phyloP scores from a whole-genome alignment of 2,329 filamentous ascomycete species.

The Colletotrichum sp. region DNA sequence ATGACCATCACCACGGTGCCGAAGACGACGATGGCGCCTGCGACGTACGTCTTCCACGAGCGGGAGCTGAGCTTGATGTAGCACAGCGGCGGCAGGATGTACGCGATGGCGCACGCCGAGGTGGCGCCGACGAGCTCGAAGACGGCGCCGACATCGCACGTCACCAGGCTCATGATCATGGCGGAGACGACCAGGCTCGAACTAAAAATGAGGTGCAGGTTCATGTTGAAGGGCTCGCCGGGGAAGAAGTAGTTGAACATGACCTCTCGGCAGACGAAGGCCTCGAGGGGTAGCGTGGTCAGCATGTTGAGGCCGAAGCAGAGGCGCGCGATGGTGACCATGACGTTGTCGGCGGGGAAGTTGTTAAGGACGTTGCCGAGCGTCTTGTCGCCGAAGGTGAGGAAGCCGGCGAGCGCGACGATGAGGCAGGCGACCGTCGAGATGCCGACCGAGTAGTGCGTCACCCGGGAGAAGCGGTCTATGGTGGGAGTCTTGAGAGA shows the following conservation, averaged over 20 bases:
- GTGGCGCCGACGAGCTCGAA: conserved; percentile 97
- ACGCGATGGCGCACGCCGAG: conserved; percentile 90
- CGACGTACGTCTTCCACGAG: conserved; percentile 75
- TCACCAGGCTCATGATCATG: conserved; percentile 79
- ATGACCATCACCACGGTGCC: conserved; percentile 82
- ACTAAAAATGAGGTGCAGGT: conserved; percentile 86
- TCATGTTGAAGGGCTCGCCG: conserved; percentile 77
- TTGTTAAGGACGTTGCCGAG: conserved; percentile 98
- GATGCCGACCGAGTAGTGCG: conserved; percentile 89
- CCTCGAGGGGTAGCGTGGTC: conserved; percentile 93
- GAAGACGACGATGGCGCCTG: conserved; percentile 77
- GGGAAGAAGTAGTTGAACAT: conserved; percentile 85
- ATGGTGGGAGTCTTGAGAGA: conserved; percentile 93
- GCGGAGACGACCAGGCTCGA: conserved; percentile 81
- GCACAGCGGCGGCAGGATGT: conserved; percentile 92
- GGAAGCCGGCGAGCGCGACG: conserved; percentile 88
- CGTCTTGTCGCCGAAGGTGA: conserved; percentile 91
- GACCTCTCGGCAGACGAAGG: conserved; percentile 96
- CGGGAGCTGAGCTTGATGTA: conserved; percentile 90
- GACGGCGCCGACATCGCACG: conserved; percentile 91
- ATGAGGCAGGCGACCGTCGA: conserved; percentile 91
- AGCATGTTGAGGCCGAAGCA: conserved; percentile 99
- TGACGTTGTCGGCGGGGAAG: conserved; percentile 86
- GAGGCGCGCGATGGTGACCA: conserved; percentile 93
- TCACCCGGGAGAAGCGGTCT: conserved; percentile 91